Evolutionary conservation across 768 basidiomycete species (phyloP), one percentile per base, ranked within the genome.

Genomic region (Termitomyces sp.): DNA sequence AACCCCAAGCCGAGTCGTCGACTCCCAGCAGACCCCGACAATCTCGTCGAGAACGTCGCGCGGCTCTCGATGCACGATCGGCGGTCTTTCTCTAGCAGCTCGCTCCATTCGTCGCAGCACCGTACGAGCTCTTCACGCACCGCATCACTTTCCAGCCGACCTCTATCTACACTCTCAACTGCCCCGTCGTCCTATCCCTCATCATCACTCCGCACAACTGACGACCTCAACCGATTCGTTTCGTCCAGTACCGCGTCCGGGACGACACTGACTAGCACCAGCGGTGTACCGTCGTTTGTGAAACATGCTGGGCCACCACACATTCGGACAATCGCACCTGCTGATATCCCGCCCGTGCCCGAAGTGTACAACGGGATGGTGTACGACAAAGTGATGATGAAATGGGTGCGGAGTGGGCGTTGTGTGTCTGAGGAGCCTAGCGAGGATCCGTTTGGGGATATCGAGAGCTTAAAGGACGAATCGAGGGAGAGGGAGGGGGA

Each of bases 401-500:
- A 83, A 66, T 96, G 94, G 94, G 86, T 93, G 58, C 25, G 25
- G 25, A 25, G 60, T 59, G 70, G 57, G 57, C 69, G 57, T 63
- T 70, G 64, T 66, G 72, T 71, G 62, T 68, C 76, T 57, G 80
- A 75, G 34, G 75, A 82, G 46, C 79, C 82, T 47, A 91, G 90
- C 63, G 92, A 93, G 66, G 96, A 98, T 76, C 91, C 93, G 8
- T 98, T 98, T 74, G 84, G 85, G 37, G 95, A 95, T 67, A 89
- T 98, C 57, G 95, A 96, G 70, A 94, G 93, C 67, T 71, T 95
- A 67, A 78, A 83, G 38, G 89, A 90, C 59, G 89, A 89, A 59
- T 80, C 83, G 29, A 74, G 71, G 52, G 73, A 73, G 12, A 71
- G 70, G 50, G 74, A 76, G 14, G 64, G 67, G 29, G 54, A 52